phyloP scores from a whole-genome alignment of 1,139 yeast genomes.

The Kluyveromyces marxianus region DNA sequence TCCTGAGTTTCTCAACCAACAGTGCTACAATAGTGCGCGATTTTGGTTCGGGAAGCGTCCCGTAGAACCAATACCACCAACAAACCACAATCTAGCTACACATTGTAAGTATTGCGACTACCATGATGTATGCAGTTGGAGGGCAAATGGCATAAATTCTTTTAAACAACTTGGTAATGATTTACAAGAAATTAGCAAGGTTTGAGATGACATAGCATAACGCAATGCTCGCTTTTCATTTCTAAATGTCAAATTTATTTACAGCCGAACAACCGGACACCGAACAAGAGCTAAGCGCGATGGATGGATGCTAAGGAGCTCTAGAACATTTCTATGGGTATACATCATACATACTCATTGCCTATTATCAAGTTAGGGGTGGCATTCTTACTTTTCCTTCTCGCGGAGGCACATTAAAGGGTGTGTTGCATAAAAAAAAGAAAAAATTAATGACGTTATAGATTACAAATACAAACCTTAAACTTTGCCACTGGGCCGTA shows the following conservation, averaged over 20 bases:
- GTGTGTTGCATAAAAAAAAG: no score
- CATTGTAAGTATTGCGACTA: constrained; percentile 52
- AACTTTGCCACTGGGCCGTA: no score
- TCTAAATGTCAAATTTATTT: neutral
- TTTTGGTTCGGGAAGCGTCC: constrained; percentile 51
- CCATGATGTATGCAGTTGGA: constrained; percentile 32
- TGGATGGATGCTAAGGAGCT: no score
- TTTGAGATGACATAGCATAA: neutral
- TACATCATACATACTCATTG: no score
- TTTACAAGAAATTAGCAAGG: constrained; percentile 6
- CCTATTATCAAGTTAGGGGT: no score
- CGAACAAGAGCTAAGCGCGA: no score
- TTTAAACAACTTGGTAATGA: constrained; percentile 17
- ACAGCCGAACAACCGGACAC: neutral
- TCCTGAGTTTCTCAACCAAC: constrained; percentile 23
- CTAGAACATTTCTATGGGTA: no score
- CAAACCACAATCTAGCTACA: constrained; percentile 28
- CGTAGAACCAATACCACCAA: constrained; percentile 36
- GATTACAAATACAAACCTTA: no score
- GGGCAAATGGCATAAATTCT: constrained; percentile 14
- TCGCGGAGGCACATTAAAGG: no score
- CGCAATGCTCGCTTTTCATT: no score
- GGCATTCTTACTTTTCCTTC: no score
- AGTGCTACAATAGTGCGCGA: constrained; percentile 33
- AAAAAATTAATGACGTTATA: no score